A percentile compares a stretch with the other conserved stretches of the same genome.
Conservation (phyloP, 768 basidiomycete genomes). For the Phanerochaete carnosa region DNA sequence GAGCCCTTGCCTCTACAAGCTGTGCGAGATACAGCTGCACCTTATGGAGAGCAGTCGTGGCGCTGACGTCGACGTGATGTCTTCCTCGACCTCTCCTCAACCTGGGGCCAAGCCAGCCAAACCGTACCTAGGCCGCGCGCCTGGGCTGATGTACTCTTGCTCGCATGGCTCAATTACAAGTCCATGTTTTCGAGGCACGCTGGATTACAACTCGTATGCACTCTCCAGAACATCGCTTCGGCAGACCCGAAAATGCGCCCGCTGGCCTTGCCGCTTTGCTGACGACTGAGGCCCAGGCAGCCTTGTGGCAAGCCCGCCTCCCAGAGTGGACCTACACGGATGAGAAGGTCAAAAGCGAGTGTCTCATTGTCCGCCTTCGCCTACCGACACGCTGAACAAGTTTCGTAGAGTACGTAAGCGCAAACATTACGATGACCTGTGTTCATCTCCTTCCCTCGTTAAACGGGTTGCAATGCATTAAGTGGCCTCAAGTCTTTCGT, state of each 20-base stretch:
- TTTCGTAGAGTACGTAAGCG: neutral
- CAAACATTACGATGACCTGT: neutral
- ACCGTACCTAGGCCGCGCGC: conserved; percentile 1
- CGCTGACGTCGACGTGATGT: neutral
- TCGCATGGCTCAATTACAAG: conserved; percentile 17
- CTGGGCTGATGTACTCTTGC: conserved; percentile 14
- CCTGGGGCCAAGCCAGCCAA: neutral
- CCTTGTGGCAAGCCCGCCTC: neutral
- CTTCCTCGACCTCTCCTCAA: neutral
- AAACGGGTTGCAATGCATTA: neutral
- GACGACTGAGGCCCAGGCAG: conserved; percentile 11
- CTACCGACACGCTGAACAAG: neutral
- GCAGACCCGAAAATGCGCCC: conserved; percentile 21
- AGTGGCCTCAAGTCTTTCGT: too few species aligned
- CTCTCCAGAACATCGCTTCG: conserved; percentile 17
- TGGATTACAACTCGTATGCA: neutral
- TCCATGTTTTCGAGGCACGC: neutral
- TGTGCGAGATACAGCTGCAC: conserved; percentile 21
- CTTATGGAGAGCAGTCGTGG: neutral
- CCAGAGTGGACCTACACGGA: neutral
- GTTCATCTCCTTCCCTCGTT: neutral
- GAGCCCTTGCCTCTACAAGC: conserved; percentile 18
- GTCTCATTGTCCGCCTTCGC: neutral
- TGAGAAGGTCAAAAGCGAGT: neutral
- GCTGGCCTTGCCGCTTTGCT: conserved; percentile 24